Conservation (phyloP, 2,329 filamentous ascomycete genomes). For the Aquanectria penicillioides region DNA sequence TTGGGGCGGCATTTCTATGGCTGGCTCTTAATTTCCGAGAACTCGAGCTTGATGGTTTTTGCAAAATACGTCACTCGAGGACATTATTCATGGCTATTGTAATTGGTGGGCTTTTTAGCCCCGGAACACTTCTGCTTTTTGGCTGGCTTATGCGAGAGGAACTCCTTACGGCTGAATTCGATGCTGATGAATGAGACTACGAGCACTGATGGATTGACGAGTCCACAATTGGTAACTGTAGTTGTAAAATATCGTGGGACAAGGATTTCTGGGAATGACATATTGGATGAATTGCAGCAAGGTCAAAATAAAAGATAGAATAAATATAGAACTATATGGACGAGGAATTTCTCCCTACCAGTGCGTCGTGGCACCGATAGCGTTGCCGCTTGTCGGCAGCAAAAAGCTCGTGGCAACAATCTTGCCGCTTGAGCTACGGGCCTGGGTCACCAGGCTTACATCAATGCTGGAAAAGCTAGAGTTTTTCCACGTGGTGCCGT, state of each 20-base stretch:
- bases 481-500: conserved; percentile 49
- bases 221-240: too few relatives aligned
- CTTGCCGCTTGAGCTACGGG: conserved; percentile 48
- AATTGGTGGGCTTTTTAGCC: conserved; percentile 18
- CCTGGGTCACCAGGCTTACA: conserved; percentile 46
- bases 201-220: too few relatives aligned
- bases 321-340: too few relatives aligned
- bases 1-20: conserved; percentile 34
- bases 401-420: conserved; percentile 53
- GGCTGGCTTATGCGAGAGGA: conserved; percentile 36
- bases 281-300: too few relatives aligned
- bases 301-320: too few relatives aligned
- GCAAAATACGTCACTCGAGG: conserved; percentile 17
- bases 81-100: neutral
- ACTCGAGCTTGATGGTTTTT: conserved; percentile 31
- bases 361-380: conserved; percentile 26
- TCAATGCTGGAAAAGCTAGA: conserved; percentile 50
- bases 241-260: too few relatives aligned
- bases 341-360: too few relatives aligned
- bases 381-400: conserved; percentile 44
- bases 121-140: conserved; percentile 27
- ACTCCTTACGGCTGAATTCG: conserved; percentile 8
- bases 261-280: too few relatives aligned
- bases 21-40: conserved; percentile 36
- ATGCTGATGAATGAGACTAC: too few relatives aligned